Conservation (phyloP, 73 alveolate genomes). For the Urostyla sp. region DNA sequence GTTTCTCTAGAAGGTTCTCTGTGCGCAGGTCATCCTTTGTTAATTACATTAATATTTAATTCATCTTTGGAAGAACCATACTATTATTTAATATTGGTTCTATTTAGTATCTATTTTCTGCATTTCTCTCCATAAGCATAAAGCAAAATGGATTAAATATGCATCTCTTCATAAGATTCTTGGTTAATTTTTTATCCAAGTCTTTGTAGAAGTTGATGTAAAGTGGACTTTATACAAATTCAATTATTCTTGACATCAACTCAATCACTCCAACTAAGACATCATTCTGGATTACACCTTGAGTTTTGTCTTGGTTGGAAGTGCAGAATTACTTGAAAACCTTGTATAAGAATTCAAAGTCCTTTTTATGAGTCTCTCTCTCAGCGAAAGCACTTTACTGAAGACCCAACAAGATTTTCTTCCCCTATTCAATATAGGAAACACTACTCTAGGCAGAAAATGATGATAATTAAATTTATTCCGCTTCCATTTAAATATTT, state of each 20-base stretch:
- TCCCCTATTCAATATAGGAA: no score
- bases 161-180: constrained; percentile 21
- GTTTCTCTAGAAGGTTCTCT: not conserved
- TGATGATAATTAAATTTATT: no score
- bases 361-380: no score
- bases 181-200: constrained; percentile 38
- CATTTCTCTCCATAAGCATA: not conserved
- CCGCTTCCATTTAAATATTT: no score
- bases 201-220: constrained; percentile 25
- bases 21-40: not conserved
- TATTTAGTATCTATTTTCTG: not conserved
- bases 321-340: no score
- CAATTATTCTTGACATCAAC: constrained; percentile 12
- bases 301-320: no score
- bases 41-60: not conserved
- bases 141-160: constrained; percentile 33
- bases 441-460: no score
- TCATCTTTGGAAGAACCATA: not conserved
- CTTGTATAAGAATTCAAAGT: no score
- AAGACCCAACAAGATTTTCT: no score
- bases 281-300: no score
- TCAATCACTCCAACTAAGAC: no score
- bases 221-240: not conserved
- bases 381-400: no score
- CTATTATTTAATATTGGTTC: not conserved